phyloP scores from a whole-genome alignment of 768 basidiomycete species.

The Xerocomellus dryophilus region DNA sequence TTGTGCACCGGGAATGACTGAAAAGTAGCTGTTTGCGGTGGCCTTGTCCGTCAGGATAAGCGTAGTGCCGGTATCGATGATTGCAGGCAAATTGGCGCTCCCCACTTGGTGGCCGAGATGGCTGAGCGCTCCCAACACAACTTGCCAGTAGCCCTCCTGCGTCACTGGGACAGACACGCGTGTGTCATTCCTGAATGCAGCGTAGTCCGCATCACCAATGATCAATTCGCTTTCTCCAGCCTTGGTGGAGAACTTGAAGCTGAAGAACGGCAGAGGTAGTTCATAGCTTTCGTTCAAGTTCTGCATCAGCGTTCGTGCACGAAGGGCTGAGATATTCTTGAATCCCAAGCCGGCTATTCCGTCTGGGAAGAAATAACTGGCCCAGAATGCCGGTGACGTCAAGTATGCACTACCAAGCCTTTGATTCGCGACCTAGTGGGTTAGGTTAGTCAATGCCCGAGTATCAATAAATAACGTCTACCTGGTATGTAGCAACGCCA shows the following conservation, averaged over 20 bases:
- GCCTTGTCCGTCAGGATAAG: slow-evolving; percentile 16
- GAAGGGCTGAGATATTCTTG: slow-evolving; percentile 34
- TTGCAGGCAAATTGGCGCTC: slow-evolving; percentile 10
- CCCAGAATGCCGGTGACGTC: neutral
- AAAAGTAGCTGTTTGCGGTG: slow-evolving; percentile 25
- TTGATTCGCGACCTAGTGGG: slow-evolving; percentile 32
- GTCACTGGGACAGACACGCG: slow-evolving; percentile 37
- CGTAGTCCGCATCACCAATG: slow-evolving; percentile 38
- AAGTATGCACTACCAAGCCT: slow-evolving; percentile 17
- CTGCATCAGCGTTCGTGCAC: slow-evolving; percentile 37
- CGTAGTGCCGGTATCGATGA: slow-evolving; percentile 36
- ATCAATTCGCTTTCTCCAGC: slow-evolving; percentile 15
- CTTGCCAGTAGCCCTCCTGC: slow-evolving; percentile 35
- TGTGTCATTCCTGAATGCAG: slow-evolving; percentile 45
- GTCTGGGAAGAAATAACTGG: slow-evolving; percentile 18
- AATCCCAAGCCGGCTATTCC: slow-evolving; percentile 43
- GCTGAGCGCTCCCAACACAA: slow-evolving; percentile 23
- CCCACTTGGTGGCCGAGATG: neutral
- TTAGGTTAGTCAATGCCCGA: neutral
- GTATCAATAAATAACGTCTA: slow-evolving; percentile 8
- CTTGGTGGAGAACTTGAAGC: slow-evolving; percentile 42
- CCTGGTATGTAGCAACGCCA: slow-evolving; percentile 31
- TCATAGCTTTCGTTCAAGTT: slow-evolving; percentile 36
- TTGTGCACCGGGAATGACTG: slow-evolving; percentile 22
- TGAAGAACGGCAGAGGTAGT: slow-evolving; percentile 31